Percentiles rank a stretch among this genome's conserved stretches.
Conservation (phyloP, 169 alveolate genomes). For the Plasmodium relictum region DNA sequence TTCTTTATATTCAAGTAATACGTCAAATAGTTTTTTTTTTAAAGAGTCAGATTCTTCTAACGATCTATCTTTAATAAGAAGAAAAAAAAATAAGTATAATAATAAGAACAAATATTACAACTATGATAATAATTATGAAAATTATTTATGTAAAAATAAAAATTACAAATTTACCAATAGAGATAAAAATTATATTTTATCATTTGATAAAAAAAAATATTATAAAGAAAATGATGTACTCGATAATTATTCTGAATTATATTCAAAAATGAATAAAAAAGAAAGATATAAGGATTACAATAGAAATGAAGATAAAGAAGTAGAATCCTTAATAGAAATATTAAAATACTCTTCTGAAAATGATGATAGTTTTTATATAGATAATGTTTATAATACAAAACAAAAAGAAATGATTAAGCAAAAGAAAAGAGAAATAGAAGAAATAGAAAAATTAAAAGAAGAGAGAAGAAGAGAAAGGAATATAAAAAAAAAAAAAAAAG, state of each 20-base stretch:
- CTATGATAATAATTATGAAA: too few species aligned
- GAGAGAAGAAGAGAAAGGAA: background rate
- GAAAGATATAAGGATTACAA: background rate
- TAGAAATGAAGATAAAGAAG: slow-evolving; percentile 18
- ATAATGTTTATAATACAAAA: too few species aligned
- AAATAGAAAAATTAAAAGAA: background rate
- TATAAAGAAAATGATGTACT: too few species aligned
- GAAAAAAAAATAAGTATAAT: background rate
- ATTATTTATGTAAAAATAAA: too few species aligned
- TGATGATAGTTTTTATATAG: background rate
- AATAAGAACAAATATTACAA: background rate
- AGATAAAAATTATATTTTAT: background rate
- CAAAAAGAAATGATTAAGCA: background rate
- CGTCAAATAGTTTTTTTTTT: background rate
- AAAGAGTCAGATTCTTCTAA: background rate
- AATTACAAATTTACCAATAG: background rate
- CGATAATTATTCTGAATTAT: too few species aligned
- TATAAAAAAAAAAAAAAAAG: too few species aligned
- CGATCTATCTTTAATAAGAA: background rate
- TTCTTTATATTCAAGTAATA: slow-evolving; percentile 11
- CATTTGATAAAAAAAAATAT: background rate
- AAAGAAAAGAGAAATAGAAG: background rate
- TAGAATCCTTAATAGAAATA: slow-evolving; percentile 43
- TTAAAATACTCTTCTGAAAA: slow-evolving; percentile 30
- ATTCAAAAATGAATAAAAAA: background rate